Evolutionary conservation across 345 rosid genomes (phyloP).

Genomic region (Schrenkiella parvula): DNA sequence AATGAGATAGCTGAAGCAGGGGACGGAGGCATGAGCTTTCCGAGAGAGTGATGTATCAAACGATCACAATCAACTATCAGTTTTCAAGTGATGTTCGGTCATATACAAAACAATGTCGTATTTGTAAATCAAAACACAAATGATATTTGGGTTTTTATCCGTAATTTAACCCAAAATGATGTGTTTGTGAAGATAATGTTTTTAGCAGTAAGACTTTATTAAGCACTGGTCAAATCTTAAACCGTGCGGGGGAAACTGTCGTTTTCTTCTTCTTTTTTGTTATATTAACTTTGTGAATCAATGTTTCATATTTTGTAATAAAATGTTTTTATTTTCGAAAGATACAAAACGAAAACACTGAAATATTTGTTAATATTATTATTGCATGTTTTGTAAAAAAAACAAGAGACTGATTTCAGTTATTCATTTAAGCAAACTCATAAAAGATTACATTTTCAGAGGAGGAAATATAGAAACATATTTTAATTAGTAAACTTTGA

Average conservation of each 20-base stretch:
- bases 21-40: neutral
- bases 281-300: neutral
- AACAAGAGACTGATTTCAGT: neutral
- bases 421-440: constrained; percentile 14
- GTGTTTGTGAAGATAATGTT: neutral
- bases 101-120: neutral
- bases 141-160: neutral
- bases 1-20: neutral
- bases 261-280: neutral
- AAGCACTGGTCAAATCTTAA: neutral
- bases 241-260: neutral
- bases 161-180: neutral
- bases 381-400: neutral
- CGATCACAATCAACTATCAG: neutral
- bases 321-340: neutral
- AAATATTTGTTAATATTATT: neutral
- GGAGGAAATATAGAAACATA: neutral
- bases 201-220: neutral
- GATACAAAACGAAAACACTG: neutral
- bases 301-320: neutral
- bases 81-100: neutral
- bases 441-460: neutral
- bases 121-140: neutral
- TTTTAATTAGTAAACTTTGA: constrained; percentile 43
- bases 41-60: neutral